Evolutionary conservation across 2,329 filamentous ascomycete genomes (phyloP).

Genomic region (Xenoacremonium recifei): DNA sequence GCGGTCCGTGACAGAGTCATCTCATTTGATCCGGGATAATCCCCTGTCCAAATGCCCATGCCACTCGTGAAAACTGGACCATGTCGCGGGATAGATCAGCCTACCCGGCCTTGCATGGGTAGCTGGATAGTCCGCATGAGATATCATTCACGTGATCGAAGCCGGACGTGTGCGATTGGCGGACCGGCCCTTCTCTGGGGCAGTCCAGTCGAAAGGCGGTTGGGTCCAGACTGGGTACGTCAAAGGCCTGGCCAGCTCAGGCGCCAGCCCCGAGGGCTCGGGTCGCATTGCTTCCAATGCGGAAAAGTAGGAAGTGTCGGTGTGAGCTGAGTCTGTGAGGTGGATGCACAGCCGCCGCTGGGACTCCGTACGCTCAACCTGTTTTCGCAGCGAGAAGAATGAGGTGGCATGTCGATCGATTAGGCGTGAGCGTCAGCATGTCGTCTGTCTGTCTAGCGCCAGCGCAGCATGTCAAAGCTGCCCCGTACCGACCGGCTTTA

Average conservation of each 20-base stretch:
- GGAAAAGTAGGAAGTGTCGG: conserved; percentile 13
- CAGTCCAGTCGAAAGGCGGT: conserved; percentile 20
- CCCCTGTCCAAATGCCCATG: conserved; percentile 18
- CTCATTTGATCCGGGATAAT: conserved; percentile 21
- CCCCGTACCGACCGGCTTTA: too few species aligned
- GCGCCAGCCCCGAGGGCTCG: conserved; percentile 20
- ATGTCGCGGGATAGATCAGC: conserved; percentile 30
- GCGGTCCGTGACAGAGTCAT: conserved; percentile 17
- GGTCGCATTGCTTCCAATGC: conserved; percentile 10
- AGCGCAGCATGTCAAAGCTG: too few species aligned
- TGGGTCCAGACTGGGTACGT: conserved; percentile 15
- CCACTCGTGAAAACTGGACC: conserved; percentile 28
- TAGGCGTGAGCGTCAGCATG: too few species aligned
- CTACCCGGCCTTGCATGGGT: conserved; percentile 30
- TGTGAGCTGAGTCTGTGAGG: conserved; percentile 13
- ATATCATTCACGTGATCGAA: conserved; percentile 31
- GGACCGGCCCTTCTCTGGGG: conserved; percentile 34
- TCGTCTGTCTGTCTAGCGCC: too few species aligned
- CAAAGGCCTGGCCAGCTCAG: conserved; percentile 15
- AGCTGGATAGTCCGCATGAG: conserved; percentile 34
- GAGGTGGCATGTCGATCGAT: too few species aligned
- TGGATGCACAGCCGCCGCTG: too few species aligned
- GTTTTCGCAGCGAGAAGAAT: too few species aligned
- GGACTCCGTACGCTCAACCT: too few species aligned
- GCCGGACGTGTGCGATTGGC: conserved; percentile 37